These are phyloP conservation scores for Pseudocercospora crystallina DNA, from an alignment of 2,329 filamentous ascomycete species.

Conservation along the genomic window DNA sequence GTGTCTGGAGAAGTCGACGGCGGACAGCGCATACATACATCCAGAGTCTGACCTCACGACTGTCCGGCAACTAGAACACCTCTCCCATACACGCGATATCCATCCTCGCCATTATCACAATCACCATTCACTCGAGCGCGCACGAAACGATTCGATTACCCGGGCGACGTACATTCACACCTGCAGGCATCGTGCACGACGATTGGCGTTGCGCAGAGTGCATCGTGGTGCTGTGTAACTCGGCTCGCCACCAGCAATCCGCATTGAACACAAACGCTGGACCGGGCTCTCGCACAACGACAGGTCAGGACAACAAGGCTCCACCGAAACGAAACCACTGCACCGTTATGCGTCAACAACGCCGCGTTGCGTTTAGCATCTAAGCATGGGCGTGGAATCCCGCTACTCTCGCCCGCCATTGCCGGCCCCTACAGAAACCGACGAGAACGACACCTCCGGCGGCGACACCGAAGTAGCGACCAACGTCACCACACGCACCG, in stretches of 20 bases:
- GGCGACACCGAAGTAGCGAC: slow-evolving; percentile 57
- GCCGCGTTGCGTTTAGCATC: slow-evolving; percentile 9
- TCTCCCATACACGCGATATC: neutral
- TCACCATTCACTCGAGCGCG: neutral
- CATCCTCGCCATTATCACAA: neutral
- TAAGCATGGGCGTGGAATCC: slow-evolving; percentile 22
- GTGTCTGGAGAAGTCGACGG: neutral
- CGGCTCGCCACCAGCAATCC: neutral
- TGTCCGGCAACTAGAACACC: neutral
- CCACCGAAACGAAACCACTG: neutral
- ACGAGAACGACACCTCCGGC: slow-evolving; percentile 44
- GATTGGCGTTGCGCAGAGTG: slow-evolving; percentile 1
- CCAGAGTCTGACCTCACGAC: neutral
- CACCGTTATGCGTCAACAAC: slow-evolving; percentile 5
- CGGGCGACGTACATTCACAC: neutral
- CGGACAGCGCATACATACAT: neutral
- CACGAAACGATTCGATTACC: neutral
- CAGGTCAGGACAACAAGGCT: neutral
- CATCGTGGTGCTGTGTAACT: slow-evolving; percentile 1
- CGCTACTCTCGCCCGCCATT: slow-evolving; percentile 53
- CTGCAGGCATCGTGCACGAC: neutral
- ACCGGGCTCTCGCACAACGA: neutral
- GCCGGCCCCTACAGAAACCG: slow-evolving; percentile 74
- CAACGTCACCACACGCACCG: slow-evolving; percentile 67
- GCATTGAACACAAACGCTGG: neutral